Evolutionary conservation across 2,329 filamentous ascomycete species (phyloP), one percentile per base, ranked within the genome.

Genomic region (Penicillium sp.): DNA sequence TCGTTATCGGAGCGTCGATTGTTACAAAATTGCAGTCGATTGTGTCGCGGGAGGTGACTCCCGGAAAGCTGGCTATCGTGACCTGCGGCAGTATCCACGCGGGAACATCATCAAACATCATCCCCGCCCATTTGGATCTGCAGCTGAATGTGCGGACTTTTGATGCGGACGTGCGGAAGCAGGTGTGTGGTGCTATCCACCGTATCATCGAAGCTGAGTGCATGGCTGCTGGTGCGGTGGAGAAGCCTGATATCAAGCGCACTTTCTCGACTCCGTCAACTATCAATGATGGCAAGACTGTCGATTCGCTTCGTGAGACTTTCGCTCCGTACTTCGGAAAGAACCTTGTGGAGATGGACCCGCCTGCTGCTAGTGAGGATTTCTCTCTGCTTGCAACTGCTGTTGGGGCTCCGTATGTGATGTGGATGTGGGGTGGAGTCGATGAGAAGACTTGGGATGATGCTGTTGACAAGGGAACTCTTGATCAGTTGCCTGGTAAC

Each of bases 371-470:
- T 0, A 82, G 78, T 50, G 84, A 87, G 62, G 84, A 87, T 58
- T 85, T 86, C 59, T 73, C 77, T 0, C 76, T 81, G 39, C 63
- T 87, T 39, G 83, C 80, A 1, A 81, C 77, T 0, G 72, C 72
- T 31, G 76, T 80, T 44, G 75, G 75, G 2, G 72, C 71, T 45
- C 83, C 82, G 8, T 79, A 76, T 61, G 76, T 75, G 42, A 84
- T 83, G 65, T 85, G 81, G 71, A 70, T 78, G 59, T 84, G 81
- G 66, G 83, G 83, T 1, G 82, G 83, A 0, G 74, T 76, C 10
- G 79, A 81, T 52, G 66, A 70, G 1, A 69, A 75, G 54, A 56
- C 71, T 5, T 85, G 77, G 75, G 79, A 84, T 61, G 68, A 76
- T 54, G 73, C 73, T 41, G 75, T 78, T 59, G 71, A 68, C 43